Evolutionary conservation across 768 basidiomycete genomes (phyloP), one percentile per base, ranked within the genome.

Genomic region (Pleurotus cornucopiae): DNA sequence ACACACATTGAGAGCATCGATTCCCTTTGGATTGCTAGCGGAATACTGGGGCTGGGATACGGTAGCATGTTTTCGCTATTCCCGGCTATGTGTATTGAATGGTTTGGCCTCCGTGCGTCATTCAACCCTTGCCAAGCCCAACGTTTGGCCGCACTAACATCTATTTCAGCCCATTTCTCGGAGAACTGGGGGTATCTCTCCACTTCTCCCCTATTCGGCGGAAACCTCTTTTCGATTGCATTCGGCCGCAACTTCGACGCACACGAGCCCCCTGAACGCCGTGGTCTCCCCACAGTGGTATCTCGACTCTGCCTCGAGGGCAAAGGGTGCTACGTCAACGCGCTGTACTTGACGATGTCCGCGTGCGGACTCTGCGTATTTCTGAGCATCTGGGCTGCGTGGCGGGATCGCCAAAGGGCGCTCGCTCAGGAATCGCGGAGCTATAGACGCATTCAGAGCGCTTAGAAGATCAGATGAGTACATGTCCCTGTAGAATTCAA

Each of bases 131-230:
- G 30, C 30, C 30, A 34, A 34, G 30, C 30, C 30, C 30, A 34
- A 34, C 9, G 9, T 34, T 40, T 14, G 23, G 0, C 25, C 25
- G 14, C 7, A 20, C 34, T 11, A n/a, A 34, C n/a, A 38, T 25
- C 3, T 18, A 34, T 20, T 18, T 12, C 60, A 86, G 85, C 75
- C 11, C 87, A 88, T 65, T 88, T 90, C 61, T 86, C 85, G 1
- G 87, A 94, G 72, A 94, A 94, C 69, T 93, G 88, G 88, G 92
- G 92, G 6, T 90, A 81, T 64, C 74, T 89, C 21, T 81, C 83
- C 16, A 70, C 91, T 46, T 80, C 89, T 0, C 91, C 94, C 1
- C 71, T 92, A 54, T n/a, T 86, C 5, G 89, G 87, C 3, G 88
- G 88, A 0, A 95, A 94, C 70, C 46, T 94, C 1, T 89, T 93